Base-by-base conservation (phyloP, 2,329 filamentous ascomycete species). In the Arthrinium puccinioides region DNA sequence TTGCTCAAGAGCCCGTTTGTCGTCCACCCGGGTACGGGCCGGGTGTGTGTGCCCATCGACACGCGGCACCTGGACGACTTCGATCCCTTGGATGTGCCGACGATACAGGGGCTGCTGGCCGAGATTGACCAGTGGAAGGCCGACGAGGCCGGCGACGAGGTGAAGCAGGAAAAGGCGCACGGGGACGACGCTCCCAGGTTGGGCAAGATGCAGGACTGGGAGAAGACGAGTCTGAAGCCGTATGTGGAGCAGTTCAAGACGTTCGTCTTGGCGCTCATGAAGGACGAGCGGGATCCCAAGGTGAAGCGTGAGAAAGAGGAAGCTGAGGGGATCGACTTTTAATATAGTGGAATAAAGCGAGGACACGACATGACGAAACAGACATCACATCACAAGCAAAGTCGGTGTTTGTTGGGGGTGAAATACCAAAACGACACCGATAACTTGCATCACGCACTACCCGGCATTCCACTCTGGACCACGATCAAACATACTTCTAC, bases 1-100 rank as follows among this genome's bases (percentile, higher is more conserved):
- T 78, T 98, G 72, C 80, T 98, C 50, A 98, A 98, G 60, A 89
- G 83, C 44, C 92, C 92, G 1, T 98, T 98, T 55, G 90, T 96
- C 43, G 82, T 98, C 25, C 92, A 98, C 58, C 92, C 92, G 0
- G 88, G 88, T 14, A 98, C 92, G 0, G 90, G 92, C 1, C 70
- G 90, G 38, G 87, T 98, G 6, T 98, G 92, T 66, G 92, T 98
- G 36, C 92, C 92, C 2, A 97, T 98, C 52, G 86, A 97, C 56
- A 75, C 79, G 1, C 66, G 67, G 24, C 70, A 65, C 5, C 73
- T 90, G 1, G 87, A 92, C 33, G 74, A 81, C 4, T 98, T 98
- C 52, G 86, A 97, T 55, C 92, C 92, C 1, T 67, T 94, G 1
- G 67, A 61, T 2, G 90, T 97, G n/a, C 92, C 92, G 2, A 97